phyloP scores from a whole-genome alignment of 1,284 basidiomycete genomes.

The Malassezia sympodialis region DNA sequence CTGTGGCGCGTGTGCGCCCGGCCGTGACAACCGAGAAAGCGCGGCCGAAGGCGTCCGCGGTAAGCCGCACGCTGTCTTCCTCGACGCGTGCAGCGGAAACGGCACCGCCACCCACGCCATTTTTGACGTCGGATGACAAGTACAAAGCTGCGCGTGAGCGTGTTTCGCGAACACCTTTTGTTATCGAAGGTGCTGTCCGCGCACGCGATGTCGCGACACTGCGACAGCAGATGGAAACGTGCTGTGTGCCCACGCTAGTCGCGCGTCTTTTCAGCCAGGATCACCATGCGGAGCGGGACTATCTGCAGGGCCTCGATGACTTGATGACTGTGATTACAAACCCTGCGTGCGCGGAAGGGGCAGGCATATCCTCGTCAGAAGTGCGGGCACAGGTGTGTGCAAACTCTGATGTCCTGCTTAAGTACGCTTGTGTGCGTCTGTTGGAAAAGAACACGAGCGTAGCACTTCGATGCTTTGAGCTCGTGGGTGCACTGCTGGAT shows the following conservation, averaged over 20 bases:
- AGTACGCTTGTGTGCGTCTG: slow-evolving; percentile 82
- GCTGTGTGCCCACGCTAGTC: slow-evolving; percentile 67
- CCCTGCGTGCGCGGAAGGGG: slow-evolving; percentile 56
- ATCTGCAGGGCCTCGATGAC: slow-evolving; percentile 64
- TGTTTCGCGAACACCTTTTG: slow-evolving; percentile 59
- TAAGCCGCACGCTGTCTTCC: slow-evolving; percentile 16
- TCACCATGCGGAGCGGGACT: slow-evolving; percentile 89
- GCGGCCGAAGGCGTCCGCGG: slow-evolving; percentile 5
- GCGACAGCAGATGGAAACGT: slow-evolving; percentile 80
- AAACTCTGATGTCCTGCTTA: slow-evolving; percentile 82
- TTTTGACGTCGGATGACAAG: slow-evolving; percentile 63
- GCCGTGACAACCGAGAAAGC: background rate
- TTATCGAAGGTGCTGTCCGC: slow-evolving; percentile 66
- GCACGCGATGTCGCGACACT: slow-evolving; percentile 79
- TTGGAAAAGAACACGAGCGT: slow-evolving; percentile 90
- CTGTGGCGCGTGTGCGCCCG: background rate
- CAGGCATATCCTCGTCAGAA: slow-evolving; percentile 55
- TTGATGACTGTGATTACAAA: slow-evolving; percentile 65
- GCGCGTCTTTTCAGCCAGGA: slow-evolving; percentile 73
- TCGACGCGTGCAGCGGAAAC: slow-evolving; percentile 10
- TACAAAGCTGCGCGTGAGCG: slow-evolving; percentile 63
- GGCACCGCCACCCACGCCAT: slow-evolving; percentile 40
- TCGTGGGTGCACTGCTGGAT: slow-evolving; percentile 67
- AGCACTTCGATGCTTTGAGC: slow-evolving; percentile 76
- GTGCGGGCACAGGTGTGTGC: slow-evolving; percentile 60